These are phyloP conservation scores for Chamaecrista fasciculata DNA, from an alignment of 306 rosid genomes.

Conservation along the genomic window DNA sequence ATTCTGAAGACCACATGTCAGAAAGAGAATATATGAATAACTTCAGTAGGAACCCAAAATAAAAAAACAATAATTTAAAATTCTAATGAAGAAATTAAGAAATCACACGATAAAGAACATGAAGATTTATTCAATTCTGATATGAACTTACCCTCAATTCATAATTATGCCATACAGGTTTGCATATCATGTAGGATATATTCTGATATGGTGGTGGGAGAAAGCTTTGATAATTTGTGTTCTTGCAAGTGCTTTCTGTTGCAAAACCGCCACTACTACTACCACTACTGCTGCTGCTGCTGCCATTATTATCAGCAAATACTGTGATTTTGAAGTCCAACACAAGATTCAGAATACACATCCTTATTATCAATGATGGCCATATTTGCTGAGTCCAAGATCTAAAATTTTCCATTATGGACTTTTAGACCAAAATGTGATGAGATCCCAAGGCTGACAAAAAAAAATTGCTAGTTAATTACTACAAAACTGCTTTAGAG, in stretches of 20 bases:
- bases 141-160: conserved; percentile 70
- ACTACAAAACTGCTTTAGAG: conserved; percentile 10
- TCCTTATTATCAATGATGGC: conserved; percentile 30
- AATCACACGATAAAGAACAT: too few relatives aligned
- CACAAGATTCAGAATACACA: conserved; percentile 41
- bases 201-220: conserved; percentile 88
- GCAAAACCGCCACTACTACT: conserved; percentile 29
- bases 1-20: background rate
- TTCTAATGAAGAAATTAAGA: background rate
- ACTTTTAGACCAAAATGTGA: background rate
- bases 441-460: conserved; percentile 25
- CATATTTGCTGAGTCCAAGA: conserved; percentile 34
- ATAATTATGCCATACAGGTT: conserved; percentile 84
- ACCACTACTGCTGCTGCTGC: conserved; percentile 3
- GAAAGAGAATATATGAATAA: background rate
- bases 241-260: conserved; percentile 50
- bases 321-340: conserved; percentile 33
- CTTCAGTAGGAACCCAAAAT: background rate
- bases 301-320: conserved; percentile 37
- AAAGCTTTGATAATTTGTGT: conserved; percentile 59
- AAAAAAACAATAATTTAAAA: background rate
- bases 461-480: conserved; percentile 18
- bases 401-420: conserved; percentile 54
- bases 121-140: too few relatives aligned
- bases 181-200: conserved; percentile 59